Evolutionary conservation across 1,139 yeast genomes (phyloP).

Genomic region (Yamadazyma pseudoaaseri): DNA sequence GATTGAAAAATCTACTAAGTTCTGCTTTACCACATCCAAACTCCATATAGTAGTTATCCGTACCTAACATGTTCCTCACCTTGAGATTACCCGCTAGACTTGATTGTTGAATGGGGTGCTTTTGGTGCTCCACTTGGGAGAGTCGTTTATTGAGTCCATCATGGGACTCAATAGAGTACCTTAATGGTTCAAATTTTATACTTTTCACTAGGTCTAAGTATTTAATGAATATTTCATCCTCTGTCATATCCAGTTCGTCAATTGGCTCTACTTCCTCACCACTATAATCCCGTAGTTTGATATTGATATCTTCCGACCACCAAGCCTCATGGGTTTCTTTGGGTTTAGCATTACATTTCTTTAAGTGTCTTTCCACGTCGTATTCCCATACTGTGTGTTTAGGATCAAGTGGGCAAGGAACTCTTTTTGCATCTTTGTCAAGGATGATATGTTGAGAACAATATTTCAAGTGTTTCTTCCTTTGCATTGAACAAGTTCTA

Average conservation of each 20-base stretch:
- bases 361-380: slow-evolving; percentile 55
- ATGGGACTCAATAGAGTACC: slow-evolving; percentile 20
- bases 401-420: slow-evolving; percentile 78
- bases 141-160: slow-evolving; percentile 36
- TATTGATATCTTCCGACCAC: slow-evolving; percentile 43
- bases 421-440: slow-evolving; percentile 33
- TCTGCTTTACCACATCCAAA: slow-evolving; percentile 94
- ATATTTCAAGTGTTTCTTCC: slow-evolving; percentile 46
- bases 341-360: slow-evolving; percentile 56
- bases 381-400: slow-evolving; percentile 70
- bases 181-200: slow-evolving; percentile 12
- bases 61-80: slow-evolving; percentile 35
- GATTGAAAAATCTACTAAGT: slow-evolving; percentile 65
- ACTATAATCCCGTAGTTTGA: slow-evolving; percentile 3
- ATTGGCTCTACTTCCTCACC: slow-evolving; percentile 4
- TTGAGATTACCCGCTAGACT: slow-evolving; percentile 73
- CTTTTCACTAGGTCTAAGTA: slow-evolving; percentile 31
- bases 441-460: slow-evolving; percentile 62
- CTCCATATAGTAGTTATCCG: slow-evolving; percentile 53
- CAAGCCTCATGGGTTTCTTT: slow-evolving; percentile 36
- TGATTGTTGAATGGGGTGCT: slow-evolving; percentile 82
- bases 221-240: slow-evolving; percentile 17
- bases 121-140: slow-evolving; percentile 45
- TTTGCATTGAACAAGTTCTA: slow-evolving; percentile 61
- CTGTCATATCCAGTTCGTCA: slow-evolving; percentile 12